Conservation (phyloP, 2,329 filamentous ascomycete genomes). For the Aspergillus phoenicis region DNA sequence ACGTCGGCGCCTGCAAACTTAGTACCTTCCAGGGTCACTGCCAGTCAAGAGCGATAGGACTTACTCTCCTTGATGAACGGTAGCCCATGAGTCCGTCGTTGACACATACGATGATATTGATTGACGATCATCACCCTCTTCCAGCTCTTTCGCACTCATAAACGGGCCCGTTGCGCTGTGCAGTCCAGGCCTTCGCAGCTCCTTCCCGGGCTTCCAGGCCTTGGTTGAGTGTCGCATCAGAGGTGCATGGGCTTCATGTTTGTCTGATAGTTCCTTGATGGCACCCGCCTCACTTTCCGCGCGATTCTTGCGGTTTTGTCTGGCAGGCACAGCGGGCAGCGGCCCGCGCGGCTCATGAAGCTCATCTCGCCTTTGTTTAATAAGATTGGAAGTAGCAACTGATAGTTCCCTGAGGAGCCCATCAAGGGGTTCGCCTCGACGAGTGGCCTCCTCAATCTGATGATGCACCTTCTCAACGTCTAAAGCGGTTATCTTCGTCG, state of each 20-base stretch:
- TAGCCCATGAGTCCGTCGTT: constrained; percentile 29
- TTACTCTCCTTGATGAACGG: constrained; percentile 25
- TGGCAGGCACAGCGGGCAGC: neutral
- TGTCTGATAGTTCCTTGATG: neutral
- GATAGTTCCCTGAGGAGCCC: constrained; percentile 33
- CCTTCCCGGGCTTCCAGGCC: constrained; percentile 22
- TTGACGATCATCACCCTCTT: constrained; percentile 17
- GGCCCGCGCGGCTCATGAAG: neutral
- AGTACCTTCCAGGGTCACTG: neutral
- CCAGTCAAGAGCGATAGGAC: constrained; percentile 1
- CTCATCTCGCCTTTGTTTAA: neutral
- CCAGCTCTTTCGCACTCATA: constrained; percentile 11
- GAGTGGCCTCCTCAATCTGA: constrained; percentile 34
- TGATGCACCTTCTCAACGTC: constrained; percentile 33
- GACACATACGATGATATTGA: constrained; percentile 23
- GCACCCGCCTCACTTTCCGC: neutral
- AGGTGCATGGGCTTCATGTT: neutral
- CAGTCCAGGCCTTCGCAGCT: constrained; percentile 5
- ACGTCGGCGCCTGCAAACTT: constrained; percentile 15
- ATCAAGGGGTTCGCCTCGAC: constrained; percentile 31
- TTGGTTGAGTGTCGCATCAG: constrained; percentile 10
- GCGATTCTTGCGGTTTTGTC: neutral
- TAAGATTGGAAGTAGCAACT: constrained; percentile 12
- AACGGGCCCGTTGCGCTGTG: constrained; percentile 4
- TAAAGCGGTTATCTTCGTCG: constrained; percentile 16